phyloP scores from a whole-genome alignment of 768 basidiomycete species.

The Boletus rubropictus region DNA sequence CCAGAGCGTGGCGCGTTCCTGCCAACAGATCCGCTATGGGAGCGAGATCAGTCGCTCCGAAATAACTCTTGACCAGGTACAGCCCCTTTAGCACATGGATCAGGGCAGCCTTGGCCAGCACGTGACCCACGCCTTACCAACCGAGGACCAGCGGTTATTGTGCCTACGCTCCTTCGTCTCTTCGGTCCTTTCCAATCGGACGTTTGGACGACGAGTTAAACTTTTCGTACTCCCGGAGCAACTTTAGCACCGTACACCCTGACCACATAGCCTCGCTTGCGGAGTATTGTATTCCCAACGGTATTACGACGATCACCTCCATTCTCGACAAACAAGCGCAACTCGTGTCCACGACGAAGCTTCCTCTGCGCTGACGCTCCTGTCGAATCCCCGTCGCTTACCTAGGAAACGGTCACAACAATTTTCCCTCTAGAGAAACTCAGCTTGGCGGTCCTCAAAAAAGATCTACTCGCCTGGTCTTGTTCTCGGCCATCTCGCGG shows the following conservation, averaged over 20 bases:
- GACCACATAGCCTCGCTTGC: no score
- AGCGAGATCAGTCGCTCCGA: neutral
- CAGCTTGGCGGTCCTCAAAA: neutral
- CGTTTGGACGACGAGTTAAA: no score
- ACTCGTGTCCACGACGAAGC: conserved; percentile 3
- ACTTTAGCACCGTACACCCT: no score
- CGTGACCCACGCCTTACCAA: no score
- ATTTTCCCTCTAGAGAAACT: conserved; percentile 29
- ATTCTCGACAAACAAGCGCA: conserved; percentile 1
- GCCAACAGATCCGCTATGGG: conserved; percentile 13
- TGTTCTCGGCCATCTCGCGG: conserved; percentile 76
- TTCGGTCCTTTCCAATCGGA: neutral
- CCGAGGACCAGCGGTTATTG: conserved; percentile 1
- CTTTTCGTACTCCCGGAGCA: no score
- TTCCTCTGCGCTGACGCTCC: neutral
- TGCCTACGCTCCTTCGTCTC: conserved; percentile 3
- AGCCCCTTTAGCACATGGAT: no score
- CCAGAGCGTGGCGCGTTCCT: conserved; percentile 10
- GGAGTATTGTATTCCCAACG: no score
- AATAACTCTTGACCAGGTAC: no score
- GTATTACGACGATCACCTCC: neutral
- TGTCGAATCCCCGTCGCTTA: conserved; percentile 8
- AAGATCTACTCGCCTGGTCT: conserved; percentile 37
- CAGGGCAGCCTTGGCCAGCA: no score
- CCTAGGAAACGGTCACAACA: conserved; percentile 23